Percentiles rank a stretch among this genome's conserved stretches.
phyloP scores from a whole-genome alignment of 805 yeast genomes.

The Yamadazyma laniorum region DNA sequence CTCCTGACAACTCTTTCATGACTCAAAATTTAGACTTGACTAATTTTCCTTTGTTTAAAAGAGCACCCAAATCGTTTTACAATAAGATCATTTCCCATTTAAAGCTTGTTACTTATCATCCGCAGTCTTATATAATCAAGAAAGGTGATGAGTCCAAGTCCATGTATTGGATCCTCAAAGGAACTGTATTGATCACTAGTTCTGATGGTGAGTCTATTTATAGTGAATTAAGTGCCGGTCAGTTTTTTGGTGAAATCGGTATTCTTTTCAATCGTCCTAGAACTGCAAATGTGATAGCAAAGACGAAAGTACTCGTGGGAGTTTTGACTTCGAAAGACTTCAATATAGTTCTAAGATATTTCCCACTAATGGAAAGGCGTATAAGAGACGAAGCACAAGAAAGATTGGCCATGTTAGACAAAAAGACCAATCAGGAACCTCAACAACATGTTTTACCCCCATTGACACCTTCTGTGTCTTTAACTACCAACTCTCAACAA shows the following conservation, averaged over 20 bases:
- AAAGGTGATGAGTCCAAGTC: conserved; percentile 72
- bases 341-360: conserved; percentile 55
- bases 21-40: conserved; percentile 21
- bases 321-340: conserved; percentile 65
- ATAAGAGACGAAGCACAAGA: conserved; percentile 81
- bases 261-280: conserved; percentile 72
- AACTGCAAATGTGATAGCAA: conserved; percentile 74
- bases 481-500: not conserved
- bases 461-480: not conserved
- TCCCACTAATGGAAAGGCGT: conserved; percentile 63
- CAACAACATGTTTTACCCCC: not conserved
- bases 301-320: conserved; percentile 64
- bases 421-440: conserved; percentile 39
- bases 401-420: conserved; percentile 67
- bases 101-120: conserved; percentile 57
- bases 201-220: conserved; percentile 74
- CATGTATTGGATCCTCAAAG: conserved; percentile 78
- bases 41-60: conserved; percentile 56
- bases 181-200: conserved; percentile 72
- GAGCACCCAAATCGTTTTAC: conserved; percentile 67
- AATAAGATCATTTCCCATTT: conserved; percentile 57
- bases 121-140: conserved; percentile 68
- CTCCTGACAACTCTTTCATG: conserved; percentile 19
- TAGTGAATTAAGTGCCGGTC: conserved; percentile 67
- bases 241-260: conserved; percentile 79